Evolutionary conservation across 2,329 filamentous ascomycete genomes (phyloP).

Genomic region (Didymella pomorum): DNA sequence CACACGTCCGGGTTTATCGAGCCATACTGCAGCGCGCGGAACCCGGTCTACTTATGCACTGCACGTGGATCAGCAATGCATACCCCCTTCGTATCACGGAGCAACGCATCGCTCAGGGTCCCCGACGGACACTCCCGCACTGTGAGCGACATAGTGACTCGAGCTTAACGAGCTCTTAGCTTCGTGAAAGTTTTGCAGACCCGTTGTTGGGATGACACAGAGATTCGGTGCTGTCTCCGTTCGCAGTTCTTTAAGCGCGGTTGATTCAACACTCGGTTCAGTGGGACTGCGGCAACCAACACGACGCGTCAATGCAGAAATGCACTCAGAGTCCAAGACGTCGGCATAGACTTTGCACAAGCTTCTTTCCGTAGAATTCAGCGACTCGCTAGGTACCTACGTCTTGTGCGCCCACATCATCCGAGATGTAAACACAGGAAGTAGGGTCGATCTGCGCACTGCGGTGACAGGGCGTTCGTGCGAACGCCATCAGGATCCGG

Average conservation of each 20-base stretch:
- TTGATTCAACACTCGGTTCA: neutral
- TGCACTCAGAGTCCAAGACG: neutral
- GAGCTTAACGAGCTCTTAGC: neutral
- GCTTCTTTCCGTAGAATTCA: neutral
- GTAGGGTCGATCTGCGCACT: slow-evolving; percentile 3
- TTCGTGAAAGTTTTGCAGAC: slow-evolving; percentile 3
- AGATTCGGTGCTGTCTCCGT: slow-evolving; percentile 1
- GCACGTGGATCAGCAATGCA: neutral
- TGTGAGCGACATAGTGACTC: slow-evolving; percentile 11
- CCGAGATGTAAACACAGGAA: slow-evolving; percentile 1
- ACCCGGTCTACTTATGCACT: neutral
- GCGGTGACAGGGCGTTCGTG: slow-evolving; percentile 3
- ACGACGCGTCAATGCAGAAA: neutral
- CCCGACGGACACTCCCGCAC: slow-evolving; percentile 12
- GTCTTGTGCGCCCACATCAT: neutral
- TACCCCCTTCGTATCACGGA: neutral
- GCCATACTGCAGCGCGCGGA: slow-evolving; percentile 7
- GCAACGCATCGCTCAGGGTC: slow-evolving; percentile 10
- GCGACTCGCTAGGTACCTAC: neutral
- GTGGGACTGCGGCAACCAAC: neutral
- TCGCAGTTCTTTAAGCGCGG: neutral
- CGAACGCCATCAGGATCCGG: slow-evolving; percentile 1
- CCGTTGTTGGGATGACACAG: neutral
- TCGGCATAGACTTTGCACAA: slow-evolving; percentile 4
- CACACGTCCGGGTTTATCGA: neutral